Conservation (phyloP, 2,329 filamentous ascomycete species). For the Fusarium protoensiforme region DNA sequence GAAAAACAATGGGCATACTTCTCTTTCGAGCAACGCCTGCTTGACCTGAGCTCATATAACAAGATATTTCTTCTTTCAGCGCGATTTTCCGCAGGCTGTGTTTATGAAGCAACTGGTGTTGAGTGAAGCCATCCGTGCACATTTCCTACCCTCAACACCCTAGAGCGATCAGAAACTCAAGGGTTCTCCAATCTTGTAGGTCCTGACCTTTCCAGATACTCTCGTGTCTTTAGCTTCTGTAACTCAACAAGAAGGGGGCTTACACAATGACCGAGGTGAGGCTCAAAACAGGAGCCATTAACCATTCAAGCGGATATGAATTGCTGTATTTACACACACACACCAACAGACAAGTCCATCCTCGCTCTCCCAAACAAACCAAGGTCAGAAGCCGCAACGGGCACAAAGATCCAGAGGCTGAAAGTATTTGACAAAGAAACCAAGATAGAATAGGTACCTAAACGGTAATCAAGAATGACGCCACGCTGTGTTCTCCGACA, state of each 20-base stretch:
- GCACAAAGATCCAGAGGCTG: constrained; percentile 6
- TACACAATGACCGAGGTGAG: neutral
- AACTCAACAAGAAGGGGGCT: neutral
- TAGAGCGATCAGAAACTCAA: neutral
- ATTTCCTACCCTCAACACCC: neutral
- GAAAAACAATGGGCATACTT: neutral
- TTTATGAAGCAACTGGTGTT: neutral
- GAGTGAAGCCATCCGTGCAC: neutral
- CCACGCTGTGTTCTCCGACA: constrained; percentile 25
- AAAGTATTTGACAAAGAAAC: constrained; percentile 11
- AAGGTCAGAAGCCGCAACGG: neutral
- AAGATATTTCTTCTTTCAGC: neutral
- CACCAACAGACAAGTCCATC: neutral
- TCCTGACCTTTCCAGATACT: neutral
- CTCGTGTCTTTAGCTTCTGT: neutral
- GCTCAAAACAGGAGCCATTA: neutral
- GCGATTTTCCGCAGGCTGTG: neutral
- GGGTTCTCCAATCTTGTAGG: neutral
- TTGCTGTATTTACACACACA: neutral
- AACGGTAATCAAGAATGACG: constrained; percentile 24
- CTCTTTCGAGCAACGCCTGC: neutral
- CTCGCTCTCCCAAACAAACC: neutral
- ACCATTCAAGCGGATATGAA: neutral
- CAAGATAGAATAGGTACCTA: neutral
- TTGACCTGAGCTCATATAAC: neutral